Evolutionary conservation across 768 basidiomycete species (phyloP).

Genomic region (Mycena vulgaris): DNA sequence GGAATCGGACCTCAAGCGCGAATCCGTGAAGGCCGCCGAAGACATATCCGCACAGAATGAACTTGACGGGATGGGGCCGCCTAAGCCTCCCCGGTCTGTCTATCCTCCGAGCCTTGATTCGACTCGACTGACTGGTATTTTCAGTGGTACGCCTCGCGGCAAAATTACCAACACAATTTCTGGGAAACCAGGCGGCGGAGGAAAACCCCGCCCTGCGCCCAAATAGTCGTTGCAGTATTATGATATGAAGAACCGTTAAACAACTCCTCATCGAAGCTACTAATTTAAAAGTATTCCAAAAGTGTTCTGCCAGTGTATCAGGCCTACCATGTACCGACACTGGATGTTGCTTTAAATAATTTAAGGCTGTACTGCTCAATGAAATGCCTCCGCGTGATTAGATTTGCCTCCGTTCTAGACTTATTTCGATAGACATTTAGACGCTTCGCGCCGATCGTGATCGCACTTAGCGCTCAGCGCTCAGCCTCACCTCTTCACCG

Average conservation of each 20-base stretch:
- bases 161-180: conserved; percentile 19
- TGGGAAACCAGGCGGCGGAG: background rate
- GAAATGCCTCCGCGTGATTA: background rate
- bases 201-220: conserved; percentile 7
- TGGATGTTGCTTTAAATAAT: background rate
- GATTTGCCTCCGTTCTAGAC: background rate
- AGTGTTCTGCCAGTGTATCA: no score
- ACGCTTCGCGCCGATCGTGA: background rate
- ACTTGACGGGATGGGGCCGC: conserved; percentile 15
- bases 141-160: conserved; percentile 31
- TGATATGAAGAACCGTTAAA: background rate
- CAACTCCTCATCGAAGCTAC: no score
- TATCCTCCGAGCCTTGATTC: background rate
- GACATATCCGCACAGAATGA: conserved; percentile 1
- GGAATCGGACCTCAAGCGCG: background rate
- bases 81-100: conserved; percentile 21
- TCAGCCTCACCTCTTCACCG: no score
- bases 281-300: no score
- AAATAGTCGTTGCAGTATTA: background rate
- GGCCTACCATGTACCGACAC: conserved; percentile 1
- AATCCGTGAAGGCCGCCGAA: background rate
- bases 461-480: background rate
- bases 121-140: background rate
- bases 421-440: background rate
- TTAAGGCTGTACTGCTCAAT: background rate